phyloP scores from a whole-genome alignment of 805 yeast genomes.

The Lachancea nothofagi region DNA sequence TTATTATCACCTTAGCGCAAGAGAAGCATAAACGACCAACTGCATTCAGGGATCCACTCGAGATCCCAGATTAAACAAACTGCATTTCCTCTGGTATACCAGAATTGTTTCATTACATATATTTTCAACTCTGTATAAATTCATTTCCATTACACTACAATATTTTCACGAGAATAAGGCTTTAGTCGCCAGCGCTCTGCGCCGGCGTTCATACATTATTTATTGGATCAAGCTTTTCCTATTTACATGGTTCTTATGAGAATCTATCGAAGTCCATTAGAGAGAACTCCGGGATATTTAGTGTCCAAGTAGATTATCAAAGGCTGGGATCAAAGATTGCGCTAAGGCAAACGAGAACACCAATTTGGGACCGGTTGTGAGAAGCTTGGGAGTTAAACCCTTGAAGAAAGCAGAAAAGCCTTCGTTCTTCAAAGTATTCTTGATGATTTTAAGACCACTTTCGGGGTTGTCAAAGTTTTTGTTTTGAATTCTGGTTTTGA shows the following conservation, averaged over 20 bases:
- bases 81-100: no score
- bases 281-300: neutral
- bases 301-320: slow-evolving; percentile 56
- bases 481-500: slow-evolving; percentile 97
- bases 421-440: slow-evolving; percentile 88
- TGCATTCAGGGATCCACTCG: no score
- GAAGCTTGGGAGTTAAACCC: slow-evolving; percentile 91
- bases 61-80: no score
- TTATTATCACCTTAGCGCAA: no score
- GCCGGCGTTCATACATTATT: neutral
- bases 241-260: neutral
- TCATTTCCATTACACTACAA: no score
- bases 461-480: slow-evolving; percentile 93
- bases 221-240: neutral
- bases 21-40: no score
- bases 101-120: no score
- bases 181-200: neutral
- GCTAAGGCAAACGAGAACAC: slow-evolving; percentile 98
- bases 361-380: slow-evolving; percentile 97
- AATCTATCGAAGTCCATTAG: neutral
- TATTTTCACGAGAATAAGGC: no score
- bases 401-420: slow-evolving; percentile 89
- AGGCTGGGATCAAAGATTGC: slow-evolving; percentile 93
- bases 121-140: no score
- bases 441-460: slow-evolving; percentile 85